These are phyloP conservation scores for Penicillium sumatraense DNA, from an alignment of 2,329 filamentous ascomycete genomes.

Conservation along the genomic window DNA sequence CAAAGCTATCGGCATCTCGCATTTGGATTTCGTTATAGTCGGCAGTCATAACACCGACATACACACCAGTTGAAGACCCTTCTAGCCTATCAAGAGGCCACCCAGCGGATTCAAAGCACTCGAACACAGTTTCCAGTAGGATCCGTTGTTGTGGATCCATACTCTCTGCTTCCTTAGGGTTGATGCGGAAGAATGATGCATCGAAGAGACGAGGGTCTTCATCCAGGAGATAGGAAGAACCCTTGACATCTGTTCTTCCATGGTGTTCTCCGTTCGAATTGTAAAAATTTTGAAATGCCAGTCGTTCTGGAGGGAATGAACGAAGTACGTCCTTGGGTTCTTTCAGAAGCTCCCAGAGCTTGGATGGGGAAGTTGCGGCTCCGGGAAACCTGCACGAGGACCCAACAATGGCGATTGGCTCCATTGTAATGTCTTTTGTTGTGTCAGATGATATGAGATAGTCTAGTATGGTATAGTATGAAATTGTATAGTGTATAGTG, in stretches of 20 bases:
- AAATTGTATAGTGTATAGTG: no score
- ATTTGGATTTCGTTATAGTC: background rate
- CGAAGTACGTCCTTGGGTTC: background rate
- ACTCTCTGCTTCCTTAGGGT: constrained; percentile 19
- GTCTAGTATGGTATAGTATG: no score
- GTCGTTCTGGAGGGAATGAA: background rate
- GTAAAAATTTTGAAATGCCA: background rate
- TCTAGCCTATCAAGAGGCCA: constrained; percentile 17
- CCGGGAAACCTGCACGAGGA: constrained; percentile 3
- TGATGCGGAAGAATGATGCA: constrained; percentile 28
- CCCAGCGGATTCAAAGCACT: constrained; percentile 31
- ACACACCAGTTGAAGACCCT: constrained; percentile 7
- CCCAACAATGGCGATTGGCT: constrained; percentile 12
- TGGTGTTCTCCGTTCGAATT: background rate
- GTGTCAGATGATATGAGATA: no score
- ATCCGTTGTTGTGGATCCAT: constrained; percentile 34
- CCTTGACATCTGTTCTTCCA: constrained; percentile 1
- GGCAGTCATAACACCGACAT: background rate
- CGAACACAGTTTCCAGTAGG: constrained; percentile 31
- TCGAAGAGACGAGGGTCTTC: constrained; percentile 25
- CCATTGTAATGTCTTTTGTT: no score
- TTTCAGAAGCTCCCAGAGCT: constrained; percentile 2
- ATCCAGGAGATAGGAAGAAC: background rate
- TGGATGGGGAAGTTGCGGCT: background rate
- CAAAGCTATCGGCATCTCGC: background rate